These are phyloP conservation scores for Hymenoscyphus fructigenus DNA, from an alignment of 2,329 filamentous ascomycete genomes.

Conservation along the genomic window DNA sequence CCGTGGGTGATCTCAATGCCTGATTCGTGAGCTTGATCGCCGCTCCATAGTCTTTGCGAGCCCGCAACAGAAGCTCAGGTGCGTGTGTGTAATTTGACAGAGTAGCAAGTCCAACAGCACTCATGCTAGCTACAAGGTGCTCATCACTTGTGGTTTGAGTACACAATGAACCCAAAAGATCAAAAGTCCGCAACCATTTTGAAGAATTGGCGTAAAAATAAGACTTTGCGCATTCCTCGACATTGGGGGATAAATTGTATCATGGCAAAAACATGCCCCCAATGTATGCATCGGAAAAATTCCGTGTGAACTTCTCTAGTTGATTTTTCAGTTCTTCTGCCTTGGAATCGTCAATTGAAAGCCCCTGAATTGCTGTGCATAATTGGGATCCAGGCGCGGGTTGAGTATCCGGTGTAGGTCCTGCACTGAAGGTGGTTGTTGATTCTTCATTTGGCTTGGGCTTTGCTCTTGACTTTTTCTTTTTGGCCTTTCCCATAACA, in stretches of 20 bases:
- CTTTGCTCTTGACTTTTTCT: constrained; percentile 33
- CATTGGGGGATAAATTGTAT: neutral
- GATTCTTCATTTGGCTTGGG: constrained; percentile 42
- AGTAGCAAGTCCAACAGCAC: constrained; percentile 51
- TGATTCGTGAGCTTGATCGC: constrained; percentile 50
- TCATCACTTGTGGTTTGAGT: constrained; percentile 11
- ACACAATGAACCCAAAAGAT: constrained; percentile 15
- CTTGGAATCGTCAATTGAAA: neutral
- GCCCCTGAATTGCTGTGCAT: neutral
- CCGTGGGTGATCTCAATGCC: constrained; percentile 45
- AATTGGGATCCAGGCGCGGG: no score
- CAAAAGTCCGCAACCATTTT: constrained; percentile 34
- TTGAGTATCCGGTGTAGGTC: no score
- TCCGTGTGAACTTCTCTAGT: neutral
- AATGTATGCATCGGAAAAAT: neutral
- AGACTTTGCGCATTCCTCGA: constrained; percentile 19
- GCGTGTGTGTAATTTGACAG: constrained; percentile 41
- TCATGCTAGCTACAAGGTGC: constrained; percentile 38
- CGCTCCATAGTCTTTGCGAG: constrained; percentile 49
- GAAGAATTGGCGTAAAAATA: constrained; percentile 55
- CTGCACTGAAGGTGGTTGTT: neutral
- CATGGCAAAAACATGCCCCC: neutral
- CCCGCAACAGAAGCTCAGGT: constrained; percentile 45
- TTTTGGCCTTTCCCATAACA: constrained; percentile 51
- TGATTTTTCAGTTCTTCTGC: neutral